Evolutionary conservation across 129 eudicot genomes (phyloP), one percentile per base, ranked within the genome.

Genomic region (Flaveria bidentis): DNA sequence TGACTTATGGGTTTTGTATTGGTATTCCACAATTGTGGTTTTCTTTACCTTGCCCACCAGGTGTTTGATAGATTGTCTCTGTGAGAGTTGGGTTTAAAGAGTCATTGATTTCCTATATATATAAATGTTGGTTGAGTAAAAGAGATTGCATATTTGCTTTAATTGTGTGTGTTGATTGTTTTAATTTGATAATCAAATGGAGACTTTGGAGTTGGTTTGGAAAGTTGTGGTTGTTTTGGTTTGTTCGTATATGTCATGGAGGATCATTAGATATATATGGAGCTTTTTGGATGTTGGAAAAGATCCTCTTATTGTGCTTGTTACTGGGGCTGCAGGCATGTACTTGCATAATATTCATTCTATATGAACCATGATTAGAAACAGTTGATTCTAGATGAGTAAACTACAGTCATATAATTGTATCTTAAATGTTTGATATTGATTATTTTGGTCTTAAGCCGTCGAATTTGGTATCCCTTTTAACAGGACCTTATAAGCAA

Each of bases 271-370:
- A 72, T 87, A 88, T 51, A 80, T 90, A 17, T 90, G 94, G 96
- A 87, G 92, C 85, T 85, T 85, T 73, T 36, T 85, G 75, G 87
- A 85, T 58, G 73, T 90, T 3, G 97, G 78, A 81, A 83, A 90
- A 74, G 97, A 90, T 20, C 97, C 98, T 53, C 56, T 88, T 77
- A 70, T 78, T 39, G 90, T 90, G 2, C 96, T 93, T 80, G 96
- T 93, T 41, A 87, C 97, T 17, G 91, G 91, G 36, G 97, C 97
- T 78, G 93, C 97, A 86, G 98, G 97, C 91, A 88, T 86, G 96
- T 86, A 9, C 2, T 45, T 55, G 25, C 20, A n/a, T 25, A 41
- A 16, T 16, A 56, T 41, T 61, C 10, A 9, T 62, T 26, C 3
- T 28, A 28, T 28, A 28, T 28, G 30, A 28, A 28, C 30, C 30